These are phyloP conservation scores for Trichosanthes truncata DNA, from an alignment of 306 rosid species.

Conservation along the genomic window DNA sequence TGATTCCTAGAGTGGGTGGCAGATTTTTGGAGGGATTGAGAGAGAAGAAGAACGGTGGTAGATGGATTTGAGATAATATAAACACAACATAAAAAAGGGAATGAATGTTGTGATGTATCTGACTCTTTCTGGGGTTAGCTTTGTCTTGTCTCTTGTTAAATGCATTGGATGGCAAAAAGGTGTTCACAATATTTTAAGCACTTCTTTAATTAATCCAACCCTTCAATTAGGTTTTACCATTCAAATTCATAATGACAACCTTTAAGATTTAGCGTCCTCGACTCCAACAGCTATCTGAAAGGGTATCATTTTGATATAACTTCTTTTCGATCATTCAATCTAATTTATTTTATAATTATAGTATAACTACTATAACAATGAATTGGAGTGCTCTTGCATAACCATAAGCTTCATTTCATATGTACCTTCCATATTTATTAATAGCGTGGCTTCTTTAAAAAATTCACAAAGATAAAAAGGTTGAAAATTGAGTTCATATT, in stretches of 20 bases:
- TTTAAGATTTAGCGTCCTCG: background rate
- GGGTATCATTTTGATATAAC: no score
- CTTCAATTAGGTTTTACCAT: background rate
- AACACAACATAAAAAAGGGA: background rate
- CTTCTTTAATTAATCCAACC: background rate
- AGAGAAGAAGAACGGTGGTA: background rate
- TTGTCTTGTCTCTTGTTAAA: background rate
- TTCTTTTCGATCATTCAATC: no score
- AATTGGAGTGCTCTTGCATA: no score
- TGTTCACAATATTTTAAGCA: background rate
- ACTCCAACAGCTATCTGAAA: no score
- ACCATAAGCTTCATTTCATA: no score
- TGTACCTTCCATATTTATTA: no score
- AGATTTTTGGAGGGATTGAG: background rate
- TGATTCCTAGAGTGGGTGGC: constrained; percentile 12
- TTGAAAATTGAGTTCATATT: no score
- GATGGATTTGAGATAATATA: background rate
- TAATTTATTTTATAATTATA: no score
- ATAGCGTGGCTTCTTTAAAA: no score
- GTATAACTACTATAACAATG: no score
- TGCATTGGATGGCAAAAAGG: background rate
- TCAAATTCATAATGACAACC: background rate
- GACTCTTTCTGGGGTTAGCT: background rate
- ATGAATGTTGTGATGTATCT: background rate
- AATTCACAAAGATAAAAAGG: no score